phyloP scores from a whole-genome alignment of 2,329 filamentous ascomycete species.

The Fusarium armeniacum region DNA sequence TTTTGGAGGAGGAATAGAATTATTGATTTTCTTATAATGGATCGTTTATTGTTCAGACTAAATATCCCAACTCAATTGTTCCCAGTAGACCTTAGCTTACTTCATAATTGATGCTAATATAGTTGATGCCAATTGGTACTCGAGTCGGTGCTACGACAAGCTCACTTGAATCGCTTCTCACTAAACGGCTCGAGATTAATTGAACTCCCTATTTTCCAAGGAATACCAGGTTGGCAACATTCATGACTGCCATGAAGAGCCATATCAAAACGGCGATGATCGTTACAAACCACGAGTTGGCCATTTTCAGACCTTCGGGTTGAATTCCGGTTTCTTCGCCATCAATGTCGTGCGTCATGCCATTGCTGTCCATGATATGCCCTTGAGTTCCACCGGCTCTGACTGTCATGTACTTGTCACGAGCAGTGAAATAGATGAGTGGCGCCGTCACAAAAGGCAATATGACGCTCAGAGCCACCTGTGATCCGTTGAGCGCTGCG shows the following conservation, averaged over 20 bases:
- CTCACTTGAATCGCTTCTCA: not conserved
- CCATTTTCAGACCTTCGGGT: constrained; percentile 69
- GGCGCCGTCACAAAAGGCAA: constrained; percentile 87
- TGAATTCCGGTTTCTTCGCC: not conserved
- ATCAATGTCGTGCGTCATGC: not conserved
- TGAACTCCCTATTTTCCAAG: constrained; percentile 1
- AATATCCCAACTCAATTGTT: too few relatives aligned
- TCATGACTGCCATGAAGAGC: constrained; percentile 82
- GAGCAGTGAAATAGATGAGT: constrained; percentile 86
- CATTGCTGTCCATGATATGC: not conserved
- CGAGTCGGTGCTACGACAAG: not conserved
- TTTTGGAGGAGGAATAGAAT: too few relatives aligned
- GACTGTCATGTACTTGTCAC: constrained; percentile 84
- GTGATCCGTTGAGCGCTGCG: constrained; percentile 78
- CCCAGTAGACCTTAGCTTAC: too few relatives aligned
- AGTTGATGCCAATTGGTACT: too few relatives aligned
- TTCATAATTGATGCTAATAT: too few relatives aligned
- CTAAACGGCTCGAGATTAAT: not conserved
- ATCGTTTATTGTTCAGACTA: too few relatives aligned
- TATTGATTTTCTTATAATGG: too few relatives aligned
- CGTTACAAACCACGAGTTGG: constrained; percentile 76
- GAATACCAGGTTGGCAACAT: constrained; percentile 78
- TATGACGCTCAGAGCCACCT: constrained; percentile 83
- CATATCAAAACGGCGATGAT: constrained; percentile 73
- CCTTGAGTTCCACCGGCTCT: not conserved